Evolutionary conservation across 768 basidiomycete species (phyloP).

Genomic region (Astraeus odoratus): DNA sequence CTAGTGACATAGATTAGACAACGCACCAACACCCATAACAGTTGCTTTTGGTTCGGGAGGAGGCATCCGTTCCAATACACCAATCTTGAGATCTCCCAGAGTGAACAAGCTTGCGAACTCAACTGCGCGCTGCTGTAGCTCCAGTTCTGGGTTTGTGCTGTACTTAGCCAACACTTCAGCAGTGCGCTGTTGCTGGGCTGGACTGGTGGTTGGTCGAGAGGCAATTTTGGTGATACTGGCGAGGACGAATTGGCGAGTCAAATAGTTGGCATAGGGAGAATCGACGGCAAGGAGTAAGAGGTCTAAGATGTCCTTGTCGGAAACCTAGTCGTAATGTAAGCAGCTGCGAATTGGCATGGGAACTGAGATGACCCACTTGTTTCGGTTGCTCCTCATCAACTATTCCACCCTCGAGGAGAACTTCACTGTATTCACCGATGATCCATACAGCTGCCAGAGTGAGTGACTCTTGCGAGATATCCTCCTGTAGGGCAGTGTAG

Average conservation of each 20-base stretch:
- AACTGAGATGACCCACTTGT: conserved; percentile 38
- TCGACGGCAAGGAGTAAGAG: conserved; percentile 81
- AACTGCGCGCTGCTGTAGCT: conserved; percentile 92
- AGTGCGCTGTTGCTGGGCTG: conserved; percentile 71
- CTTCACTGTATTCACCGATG: conserved; percentile 93
- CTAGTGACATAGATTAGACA: not conserved
- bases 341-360: not conserved
- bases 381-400: conserved; percentile 70
- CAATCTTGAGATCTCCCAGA: conserved; percentile 65
- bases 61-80: conserved; percentile 98
- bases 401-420: conserved; percentile 79
- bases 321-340: conserved; percentile 39
- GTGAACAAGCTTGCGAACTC: conserved; percentile 87
- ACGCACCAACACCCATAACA: conserved; percentile 84
- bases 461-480: conserved; percentile 94
- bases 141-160: conserved; percentile 84
- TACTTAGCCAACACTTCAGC: conserved; percentile 71
- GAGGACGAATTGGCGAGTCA: conserved; percentile 88
- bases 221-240: conserved; percentile 87
- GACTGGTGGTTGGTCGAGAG: conserved; percentile 63
- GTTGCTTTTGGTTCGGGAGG: conserved; percentile 97
- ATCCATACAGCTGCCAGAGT: conserved; percentile 93
- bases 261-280: conserved; percentile 90
- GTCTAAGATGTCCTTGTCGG: conserved; percentile 80
- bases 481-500: conserved; percentile 77